Conservation (phyloP, 495 filamentous ascomycete genomes). For the Hypomontagnella monticulosa region DNA sequence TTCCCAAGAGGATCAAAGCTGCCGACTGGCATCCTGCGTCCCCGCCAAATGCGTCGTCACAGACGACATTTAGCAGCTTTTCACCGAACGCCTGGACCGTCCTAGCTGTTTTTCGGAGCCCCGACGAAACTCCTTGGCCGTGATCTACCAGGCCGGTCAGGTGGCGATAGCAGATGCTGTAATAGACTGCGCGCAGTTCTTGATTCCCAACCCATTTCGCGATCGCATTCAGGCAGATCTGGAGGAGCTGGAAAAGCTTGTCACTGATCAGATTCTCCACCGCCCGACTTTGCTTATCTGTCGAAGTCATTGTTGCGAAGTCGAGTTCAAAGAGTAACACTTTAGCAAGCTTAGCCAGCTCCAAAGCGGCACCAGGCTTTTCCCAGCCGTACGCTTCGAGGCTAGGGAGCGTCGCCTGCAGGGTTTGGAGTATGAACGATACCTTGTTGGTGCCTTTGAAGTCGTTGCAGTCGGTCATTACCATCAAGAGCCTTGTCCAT, state of each 20-base stretch:
- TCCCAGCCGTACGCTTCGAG: slow-evolving; percentile 76
- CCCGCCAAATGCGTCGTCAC: slow-evolving; percentile 91
- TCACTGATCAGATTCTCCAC: slow-evolving; percentile 81
- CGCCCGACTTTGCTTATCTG: slow-evolving; percentile 57
- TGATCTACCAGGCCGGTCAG: slow-evolving; percentile 75
- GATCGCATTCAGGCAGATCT: slow-evolving; percentile 78
- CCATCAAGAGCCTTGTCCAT: slow-evolving; percentile 82
- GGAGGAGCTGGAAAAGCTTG: slow-evolving; percentile 90
- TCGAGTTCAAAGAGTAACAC: slow-evolving; percentile 78
- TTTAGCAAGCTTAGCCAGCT: slow-evolving; percentile 80
- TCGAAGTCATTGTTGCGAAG: slow-evolving; percentile 54
- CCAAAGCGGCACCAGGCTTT: slow-evolving; percentile 70
- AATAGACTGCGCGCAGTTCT: slow-evolving; percentile 80
- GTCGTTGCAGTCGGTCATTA: slow-evolving; percentile 80
- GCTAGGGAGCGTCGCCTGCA: slow-evolving; percentile 87
- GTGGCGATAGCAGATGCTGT: slow-evolving; percentile 88
- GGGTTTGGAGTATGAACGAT: slow-evolving; percentile 80
- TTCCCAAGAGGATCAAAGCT: slow-evolving; percentile 77
- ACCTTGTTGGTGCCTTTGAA: slow-evolving; percentile 72
- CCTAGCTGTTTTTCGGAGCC: slow-evolving; percentile 72
- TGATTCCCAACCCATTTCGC: slow-evolving; percentile 73
- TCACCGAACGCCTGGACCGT: slow-evolving; percentile 81
- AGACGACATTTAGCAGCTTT: slow-evolving; percentile 82
- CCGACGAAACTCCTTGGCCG: slow-evolving; percentile 51
- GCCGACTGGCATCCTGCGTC: slow-evolving; percentile 82